These are phyloP conservation scores for Coccomyxa subellipsoidea DNA, from an alignment of 163 green algal genomes.

Conservation along the genomic window DNA sequence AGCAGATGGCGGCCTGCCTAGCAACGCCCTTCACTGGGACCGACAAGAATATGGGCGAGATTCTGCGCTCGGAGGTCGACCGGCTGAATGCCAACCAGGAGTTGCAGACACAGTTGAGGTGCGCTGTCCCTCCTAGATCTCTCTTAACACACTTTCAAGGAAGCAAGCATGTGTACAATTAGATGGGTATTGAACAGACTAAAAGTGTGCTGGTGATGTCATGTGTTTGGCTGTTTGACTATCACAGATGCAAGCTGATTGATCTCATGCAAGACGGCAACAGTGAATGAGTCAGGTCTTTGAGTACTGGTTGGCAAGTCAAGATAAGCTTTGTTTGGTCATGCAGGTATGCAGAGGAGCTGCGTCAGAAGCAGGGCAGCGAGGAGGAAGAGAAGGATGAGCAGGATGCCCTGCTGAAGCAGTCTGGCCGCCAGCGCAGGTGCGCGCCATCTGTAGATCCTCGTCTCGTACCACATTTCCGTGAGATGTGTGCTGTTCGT, in stretches of 20 bases:
- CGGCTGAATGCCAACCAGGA: not conserved
- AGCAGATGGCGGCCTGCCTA: not conserved
- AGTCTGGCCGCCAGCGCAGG: not conserved
- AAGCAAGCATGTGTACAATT: no score
- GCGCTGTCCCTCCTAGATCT: not conserved
- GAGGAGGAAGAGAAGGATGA: not conserved
- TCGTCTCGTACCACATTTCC: not conserved
- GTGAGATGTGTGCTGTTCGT: not conserved
- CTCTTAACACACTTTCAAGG: no score
- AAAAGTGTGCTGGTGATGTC: not conserved
- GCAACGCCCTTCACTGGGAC: not conserved
- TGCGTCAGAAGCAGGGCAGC: not conserved
- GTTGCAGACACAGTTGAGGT: not conserved
- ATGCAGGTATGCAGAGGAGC: slow-evolving; percentile 7
- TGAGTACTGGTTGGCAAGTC: no score
- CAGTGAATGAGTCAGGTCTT: no score
- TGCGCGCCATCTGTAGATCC: not conserved
- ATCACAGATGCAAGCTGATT: not conserved
- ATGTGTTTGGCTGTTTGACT: not conserved
- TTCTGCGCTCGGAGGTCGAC: not conserved
- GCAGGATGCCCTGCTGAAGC: not conserved
- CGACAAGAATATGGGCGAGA: slow-evolving; percentile 8
- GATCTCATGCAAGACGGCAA: no score
- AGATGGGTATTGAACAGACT: no score
- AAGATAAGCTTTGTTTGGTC: not conserved